A percentile compares a stretch with the other conserved stretches of the same genome.
These are phyloP conservation scores for Xylariaceae sp. DNA, from an alignment of 2,329 filamentous ascomycete species.

Conservation along the genomic window DNA sequence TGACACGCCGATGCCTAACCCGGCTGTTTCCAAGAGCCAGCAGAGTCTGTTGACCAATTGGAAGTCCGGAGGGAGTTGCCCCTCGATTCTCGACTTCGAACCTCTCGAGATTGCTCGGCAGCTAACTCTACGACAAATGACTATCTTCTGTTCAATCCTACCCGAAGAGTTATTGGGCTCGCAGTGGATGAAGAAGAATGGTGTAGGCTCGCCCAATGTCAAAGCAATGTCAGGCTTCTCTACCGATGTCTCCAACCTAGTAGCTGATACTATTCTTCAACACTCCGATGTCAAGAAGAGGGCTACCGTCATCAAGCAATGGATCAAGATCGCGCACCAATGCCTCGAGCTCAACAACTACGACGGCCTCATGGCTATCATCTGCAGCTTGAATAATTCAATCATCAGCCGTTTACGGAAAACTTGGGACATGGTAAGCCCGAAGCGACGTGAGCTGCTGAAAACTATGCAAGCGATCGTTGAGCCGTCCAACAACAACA, in stretches of 20 bases:
- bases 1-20: conserved; percentile 71
- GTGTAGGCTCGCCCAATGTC: conserved; percentile 81
- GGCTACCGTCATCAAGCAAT: conserved; percentile 90
- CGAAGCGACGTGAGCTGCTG: conserved; percentile 79
- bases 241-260: conserved; percentile 88
- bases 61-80: conserved; percentile 69
- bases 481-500: conserved; percentile 89
- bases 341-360: conserved; percentile 93
- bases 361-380: conserved; percentile 94
- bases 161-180: conserved; percentile 89
- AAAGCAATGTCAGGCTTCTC: conserved; percentile 92
- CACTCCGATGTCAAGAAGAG: conserved; percentile 92
- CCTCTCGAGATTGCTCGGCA: conserved; percentile 89
- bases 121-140: conserved; percentile 88
- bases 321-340: conserved; percentile 91
- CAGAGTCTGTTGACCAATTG: conserved; percentile 71
- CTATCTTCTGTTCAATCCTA: conserved; percentile 86
- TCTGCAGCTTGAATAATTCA: conserved; percentile 90
- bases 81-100: conserved; percentile 87
- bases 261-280: conserved; percentile 88
- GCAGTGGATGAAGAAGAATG: conserved; percentile 90
- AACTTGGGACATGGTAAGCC: conserved; percentile 88
- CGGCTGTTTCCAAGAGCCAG: conserved; percentile 76
- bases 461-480: conserved; percentile 82
- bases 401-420: conserved; percentile 85